Conservation (phyloP, 140 eudicot genomes). For the Anethum foeniculum region DNA sequence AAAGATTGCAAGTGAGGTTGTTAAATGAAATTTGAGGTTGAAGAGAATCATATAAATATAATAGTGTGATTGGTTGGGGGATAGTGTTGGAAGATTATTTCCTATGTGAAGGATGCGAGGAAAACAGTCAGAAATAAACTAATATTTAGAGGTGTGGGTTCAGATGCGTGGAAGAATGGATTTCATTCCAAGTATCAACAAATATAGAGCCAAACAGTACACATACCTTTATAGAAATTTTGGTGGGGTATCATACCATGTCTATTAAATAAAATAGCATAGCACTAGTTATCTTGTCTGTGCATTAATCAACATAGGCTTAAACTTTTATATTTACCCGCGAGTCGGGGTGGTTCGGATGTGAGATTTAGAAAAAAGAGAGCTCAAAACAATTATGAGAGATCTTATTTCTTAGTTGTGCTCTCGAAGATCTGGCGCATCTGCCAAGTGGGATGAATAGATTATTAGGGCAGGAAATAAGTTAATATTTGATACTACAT, state of each 20-base stretch:
- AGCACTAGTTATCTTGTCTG: not conserved
- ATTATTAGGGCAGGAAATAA: not conserved
- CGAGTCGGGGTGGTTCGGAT: not conserved
- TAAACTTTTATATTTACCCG: not conserved
- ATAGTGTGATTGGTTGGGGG: not conserved
- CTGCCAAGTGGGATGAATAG: not conserved
- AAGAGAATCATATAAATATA: not conserved
- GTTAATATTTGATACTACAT: not conserved
- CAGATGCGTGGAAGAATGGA: not conserved
- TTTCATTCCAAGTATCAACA: not conserved
- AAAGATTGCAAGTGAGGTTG: not conserved
- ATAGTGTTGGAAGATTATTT: not conserved
- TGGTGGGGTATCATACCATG: not conserved
- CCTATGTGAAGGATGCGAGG: not conserved
- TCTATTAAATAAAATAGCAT: not conserved
- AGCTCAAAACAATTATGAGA: not conserved
- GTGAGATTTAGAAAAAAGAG: not conserved
- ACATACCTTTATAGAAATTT: not conserved
- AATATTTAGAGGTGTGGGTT: not conserved
- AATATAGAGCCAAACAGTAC: not conserved
- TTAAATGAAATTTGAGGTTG: not conserved
- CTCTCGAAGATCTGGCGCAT: not conserved
- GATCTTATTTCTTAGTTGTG: not conserved
- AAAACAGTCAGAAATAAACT: not conserved
- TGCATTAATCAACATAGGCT: not conserved